These are phyloP conservation scores for Jaminaea rosea DNA, from an alignment of 1,284 basidiomycete species.

Conservation along the genomic window DNA sequence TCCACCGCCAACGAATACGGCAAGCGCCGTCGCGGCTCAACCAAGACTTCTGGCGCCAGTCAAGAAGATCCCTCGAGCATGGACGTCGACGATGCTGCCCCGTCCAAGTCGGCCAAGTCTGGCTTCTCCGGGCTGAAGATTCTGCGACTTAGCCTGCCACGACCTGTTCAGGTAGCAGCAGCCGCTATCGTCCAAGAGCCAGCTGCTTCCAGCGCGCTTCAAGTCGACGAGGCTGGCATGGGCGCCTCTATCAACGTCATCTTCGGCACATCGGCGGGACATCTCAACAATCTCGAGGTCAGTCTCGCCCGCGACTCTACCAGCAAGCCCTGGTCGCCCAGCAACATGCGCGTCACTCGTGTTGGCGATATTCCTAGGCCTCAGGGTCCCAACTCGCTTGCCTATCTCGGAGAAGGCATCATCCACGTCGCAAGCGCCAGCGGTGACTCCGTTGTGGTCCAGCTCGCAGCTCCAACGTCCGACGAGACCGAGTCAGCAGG, in stretches of 20 bases:
- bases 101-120: not conserved
- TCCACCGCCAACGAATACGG: conserved; percentile 22
- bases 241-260: conserved; percentile 12
- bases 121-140: conserved; percentile 6
- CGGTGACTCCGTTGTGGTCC: conserved; percentile 26
- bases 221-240: not conserved
- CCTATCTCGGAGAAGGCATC: conserved; percentile 32
- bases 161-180: conserved; percentile 27
- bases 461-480: not conserved
- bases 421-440: conserved; percentile 28
- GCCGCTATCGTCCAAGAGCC: conserved; percentile 14
- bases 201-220: not conserved
- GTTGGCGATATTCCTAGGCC: conserved; percentile 22
- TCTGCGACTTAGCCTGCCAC: conserved; percentile 16
- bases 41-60: too few species aligned
- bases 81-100: conserved; percentile 1
- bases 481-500: not conserved
- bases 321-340: conserved; percentile 7
- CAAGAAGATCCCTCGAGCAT: too few species aligned
- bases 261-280: conserved; percentile 12
- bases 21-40: conserved; percentile 25
- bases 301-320: too few species aligned
- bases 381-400: conserved; percentile 22
- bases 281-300: conserved; percentile 12
- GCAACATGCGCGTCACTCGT: conserved; percentile 12